Evolutionary conservation across 495 filamentous ascomycete genomes (phyloP).

Genomic region (Glarea lozoyensis): DNA sequence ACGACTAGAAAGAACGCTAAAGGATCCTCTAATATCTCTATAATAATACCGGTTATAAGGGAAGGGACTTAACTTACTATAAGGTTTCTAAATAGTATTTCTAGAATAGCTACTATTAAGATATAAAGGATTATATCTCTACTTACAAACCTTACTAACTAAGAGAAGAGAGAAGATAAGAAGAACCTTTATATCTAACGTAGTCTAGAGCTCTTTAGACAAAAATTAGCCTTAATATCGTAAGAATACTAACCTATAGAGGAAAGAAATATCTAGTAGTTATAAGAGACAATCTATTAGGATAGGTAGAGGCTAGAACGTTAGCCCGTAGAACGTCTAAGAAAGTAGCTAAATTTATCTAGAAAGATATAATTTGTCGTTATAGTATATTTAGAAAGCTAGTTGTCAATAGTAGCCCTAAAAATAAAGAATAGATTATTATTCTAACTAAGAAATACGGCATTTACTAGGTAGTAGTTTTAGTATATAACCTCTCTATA

Average conservation of each 20-base stretch:
- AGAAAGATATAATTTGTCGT: neutral
- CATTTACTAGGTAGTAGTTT: neutral
- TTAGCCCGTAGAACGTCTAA: neutral
- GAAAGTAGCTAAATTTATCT: neutral
- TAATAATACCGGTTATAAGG: neutral
- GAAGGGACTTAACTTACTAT: neutral
- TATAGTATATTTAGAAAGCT: neutral
- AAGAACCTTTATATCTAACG: neutral
- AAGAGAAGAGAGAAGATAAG: neutral
- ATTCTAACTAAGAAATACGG: neutral
- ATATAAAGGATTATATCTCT: neutral
- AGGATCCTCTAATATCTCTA: neutral
- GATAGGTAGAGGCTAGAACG: neutral
- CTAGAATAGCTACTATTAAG: neutral
- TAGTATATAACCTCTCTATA: neutral
- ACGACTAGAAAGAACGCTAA: neutral
- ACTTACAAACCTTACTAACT: neutral
- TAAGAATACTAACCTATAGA: neutral
- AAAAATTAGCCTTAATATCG: neutral
- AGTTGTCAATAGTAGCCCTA: neutral
- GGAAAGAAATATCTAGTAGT: neutral
- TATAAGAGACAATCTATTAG: neutral
- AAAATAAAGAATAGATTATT: conserved; percentile 1
- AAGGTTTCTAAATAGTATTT: neutral
- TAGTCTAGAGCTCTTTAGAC: neutral